phyloP scores from a whole-genome alignment of 2,329 filamentous ascomycete species.

The Fusarium sp. region DNA sequence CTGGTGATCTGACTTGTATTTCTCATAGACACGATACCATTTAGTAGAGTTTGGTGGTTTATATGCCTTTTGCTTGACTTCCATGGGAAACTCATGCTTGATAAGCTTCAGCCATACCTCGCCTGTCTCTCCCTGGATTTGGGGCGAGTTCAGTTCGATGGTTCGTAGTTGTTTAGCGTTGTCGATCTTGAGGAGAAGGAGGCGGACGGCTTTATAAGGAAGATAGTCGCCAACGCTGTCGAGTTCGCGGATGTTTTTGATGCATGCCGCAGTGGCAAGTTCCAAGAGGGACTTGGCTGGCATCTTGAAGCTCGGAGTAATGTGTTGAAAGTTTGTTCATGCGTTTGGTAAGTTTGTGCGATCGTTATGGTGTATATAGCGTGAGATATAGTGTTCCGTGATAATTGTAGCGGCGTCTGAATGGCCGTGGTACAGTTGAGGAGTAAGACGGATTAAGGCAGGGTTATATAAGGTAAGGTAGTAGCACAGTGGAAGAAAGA shows the following conservation, averaged over 20 bases:
- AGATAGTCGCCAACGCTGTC: constrained; percentile 78
- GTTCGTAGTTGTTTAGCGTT: constrained; percentile 78
- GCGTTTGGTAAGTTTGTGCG: neutral
- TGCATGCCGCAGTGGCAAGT: constrained; percentile 62
- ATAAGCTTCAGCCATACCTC: constrained; percentile 87
- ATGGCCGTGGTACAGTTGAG: neutral
- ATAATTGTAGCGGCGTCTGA: constrained; percentile 1
- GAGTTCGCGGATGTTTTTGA: constrained; percentile 68
- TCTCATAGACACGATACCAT: constrained; percentile 83
- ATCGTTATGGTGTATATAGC: neutral
- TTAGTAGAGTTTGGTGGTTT: constrained; percentile 73
- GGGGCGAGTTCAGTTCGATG: constrained; percentile 81
- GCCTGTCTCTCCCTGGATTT: constrained; percentile 75
- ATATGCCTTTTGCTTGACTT: constrained; percentile 69
- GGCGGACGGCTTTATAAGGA: constrained; percentile 70
- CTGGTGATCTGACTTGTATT: constrained; percentile 71
- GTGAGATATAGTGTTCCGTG: neutral
- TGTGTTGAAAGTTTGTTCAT: neutral
- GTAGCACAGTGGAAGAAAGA: neutral
- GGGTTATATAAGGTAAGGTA: neutral
- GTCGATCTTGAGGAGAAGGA: constrained; percentile 78
- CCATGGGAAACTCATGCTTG: constrained; percentile 77
- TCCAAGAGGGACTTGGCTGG: constrained; percentile 63
- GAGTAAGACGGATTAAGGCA: neutral
- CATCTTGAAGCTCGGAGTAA: constrained; percentile 43